phyloP scores from a whole-genome alignment of 805 yeast species.

The Candida krabiensis region DNA sequence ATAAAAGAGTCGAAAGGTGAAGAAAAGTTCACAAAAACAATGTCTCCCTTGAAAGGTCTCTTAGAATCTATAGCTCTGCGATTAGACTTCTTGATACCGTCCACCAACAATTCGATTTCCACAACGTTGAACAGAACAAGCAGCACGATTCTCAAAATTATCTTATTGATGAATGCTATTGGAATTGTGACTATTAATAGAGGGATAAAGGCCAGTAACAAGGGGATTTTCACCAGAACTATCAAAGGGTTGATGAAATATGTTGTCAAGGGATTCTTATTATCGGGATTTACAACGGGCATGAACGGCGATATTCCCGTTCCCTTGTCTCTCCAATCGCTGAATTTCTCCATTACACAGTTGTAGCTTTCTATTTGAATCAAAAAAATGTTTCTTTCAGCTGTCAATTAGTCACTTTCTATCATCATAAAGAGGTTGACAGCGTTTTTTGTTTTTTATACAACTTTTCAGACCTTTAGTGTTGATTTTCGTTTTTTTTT shows the following conservation, averaged over 20 bases:
- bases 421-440: no score
- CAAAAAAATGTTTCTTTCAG: no score
- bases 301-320: slow-evolving; percentile 92
- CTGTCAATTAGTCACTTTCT: no score
- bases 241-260: slow-evolving; percentile 19
- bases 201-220: slow-evolving; percentile 23
- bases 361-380: no score
- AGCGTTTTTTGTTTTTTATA: not conserved
- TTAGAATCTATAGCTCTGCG: slow-evolving; percentile 28
- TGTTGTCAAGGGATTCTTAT: slow-evolving; percentile 4
- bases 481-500: no score
- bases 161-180: slow-evolving; percentile 11
- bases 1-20: slow-evolving; percentile 59
- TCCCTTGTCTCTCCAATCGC: slow-evolving; percentile 83
- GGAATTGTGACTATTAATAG: slow-evolving; percentile 12
- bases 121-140: slow-evolving; percentile 35
- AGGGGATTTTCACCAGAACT: slow-evolving; percentile 28
- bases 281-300: slow-evolving; percentile 44
- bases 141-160: slow-evolving; percentile 21
- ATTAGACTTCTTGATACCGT: slow-evolving; percentile 50
- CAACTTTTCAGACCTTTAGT: not conserved
- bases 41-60: slow-evolving; percentile 44
- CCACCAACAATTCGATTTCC: slow-evolving; percentile 36
- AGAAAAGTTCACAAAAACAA: slow-evolving; percentile 55
- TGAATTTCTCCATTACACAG: slow-evolving; percentile 90